Conservation (phyloP, 495 filamentous ascomycete species). For the Hypoxylon lienhwacheense region DNA sequence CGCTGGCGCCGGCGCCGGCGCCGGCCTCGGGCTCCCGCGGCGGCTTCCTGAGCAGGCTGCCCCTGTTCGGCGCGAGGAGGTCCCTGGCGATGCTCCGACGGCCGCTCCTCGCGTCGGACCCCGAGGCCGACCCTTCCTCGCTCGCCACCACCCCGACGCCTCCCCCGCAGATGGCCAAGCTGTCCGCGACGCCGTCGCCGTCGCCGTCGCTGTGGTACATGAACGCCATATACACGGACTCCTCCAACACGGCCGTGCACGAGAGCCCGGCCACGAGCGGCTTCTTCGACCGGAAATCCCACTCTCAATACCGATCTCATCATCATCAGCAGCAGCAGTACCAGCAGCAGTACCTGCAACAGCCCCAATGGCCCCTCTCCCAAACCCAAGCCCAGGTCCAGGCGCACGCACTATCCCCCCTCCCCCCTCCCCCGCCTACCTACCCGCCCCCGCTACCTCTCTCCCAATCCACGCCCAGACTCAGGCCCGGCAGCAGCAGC, state of each 20-base stretch:
- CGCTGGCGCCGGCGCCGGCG: too few species aligned
- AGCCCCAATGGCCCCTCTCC: too few species aligned
- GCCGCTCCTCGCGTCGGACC: background rate
- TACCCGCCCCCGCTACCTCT: background rate
- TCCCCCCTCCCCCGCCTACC: background rate
- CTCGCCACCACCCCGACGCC: background rate
- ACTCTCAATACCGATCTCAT: too few species aligned
- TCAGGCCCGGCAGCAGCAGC: background rate
- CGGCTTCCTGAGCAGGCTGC: constrained; percentile 15
- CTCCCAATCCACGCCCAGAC: background rate
- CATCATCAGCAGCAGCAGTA: too few species aligned
- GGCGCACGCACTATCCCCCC: background rate
- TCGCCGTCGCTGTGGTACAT: background rate
- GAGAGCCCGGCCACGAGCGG: constrained; percentile 8
- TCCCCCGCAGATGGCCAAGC: background rate
- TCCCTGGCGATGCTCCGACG: background rate
- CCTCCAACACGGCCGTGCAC: constrained; percentile 18
- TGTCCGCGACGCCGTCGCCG: background rate
- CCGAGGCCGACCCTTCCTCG: background rate
- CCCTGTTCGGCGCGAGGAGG: constrained; percentile 4
- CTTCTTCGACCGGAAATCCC: constrained; percentile 8
- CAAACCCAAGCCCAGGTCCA: too few species aligned
- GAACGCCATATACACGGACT: constrained; percentile 1
- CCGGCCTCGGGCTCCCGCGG: too few species aligned
- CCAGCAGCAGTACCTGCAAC: too few species aligned